These are phyloP conservation scores for Pisolithus marmoratus DNA, from an alignment of 768 basidiomycete species.

Conservation along the genomic window DNA sequence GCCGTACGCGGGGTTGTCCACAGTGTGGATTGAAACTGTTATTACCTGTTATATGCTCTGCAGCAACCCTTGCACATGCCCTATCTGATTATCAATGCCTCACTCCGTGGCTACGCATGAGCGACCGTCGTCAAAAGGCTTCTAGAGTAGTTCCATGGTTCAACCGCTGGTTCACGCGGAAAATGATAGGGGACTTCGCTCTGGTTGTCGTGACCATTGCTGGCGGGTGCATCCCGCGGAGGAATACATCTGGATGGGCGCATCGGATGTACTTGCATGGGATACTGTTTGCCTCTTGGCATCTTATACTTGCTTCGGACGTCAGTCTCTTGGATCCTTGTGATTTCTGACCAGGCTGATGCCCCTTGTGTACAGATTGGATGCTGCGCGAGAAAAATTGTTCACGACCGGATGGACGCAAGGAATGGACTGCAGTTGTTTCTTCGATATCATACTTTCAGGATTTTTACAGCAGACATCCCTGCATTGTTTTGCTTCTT, in stretches of 20 bases:
- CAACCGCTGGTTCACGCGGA: not conserved
- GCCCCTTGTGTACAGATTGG: not conserved
- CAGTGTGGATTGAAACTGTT: not conserved
- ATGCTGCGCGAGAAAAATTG: not conserved
- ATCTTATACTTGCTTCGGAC: not conserved
- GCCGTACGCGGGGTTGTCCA: too few species aligned
- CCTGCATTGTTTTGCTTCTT: not conserved
- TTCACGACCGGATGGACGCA: not conserved
- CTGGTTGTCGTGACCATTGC: not conserved
- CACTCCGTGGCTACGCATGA: not conserved
- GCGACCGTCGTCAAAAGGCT: not conserved
- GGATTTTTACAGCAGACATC: not conserved
- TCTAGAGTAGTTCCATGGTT: not conserved
- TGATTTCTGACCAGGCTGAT: not conserved
- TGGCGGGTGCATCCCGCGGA: not conserved
- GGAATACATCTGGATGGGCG: not conserved
- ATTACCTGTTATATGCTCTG: not conserved
- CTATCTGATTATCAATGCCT: not conserved
- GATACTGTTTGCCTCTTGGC: not conserved
- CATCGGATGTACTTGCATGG: not conserved
- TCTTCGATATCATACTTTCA: not conserved
- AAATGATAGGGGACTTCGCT: not conserved
- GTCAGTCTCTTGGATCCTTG: not conserved
- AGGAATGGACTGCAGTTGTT: not conserved
- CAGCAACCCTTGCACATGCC: not conserved